phyloP scores from a whole-genome alignment of 176 grass and related monocot genomes.

The Calamus simplicifolius region DNA sequence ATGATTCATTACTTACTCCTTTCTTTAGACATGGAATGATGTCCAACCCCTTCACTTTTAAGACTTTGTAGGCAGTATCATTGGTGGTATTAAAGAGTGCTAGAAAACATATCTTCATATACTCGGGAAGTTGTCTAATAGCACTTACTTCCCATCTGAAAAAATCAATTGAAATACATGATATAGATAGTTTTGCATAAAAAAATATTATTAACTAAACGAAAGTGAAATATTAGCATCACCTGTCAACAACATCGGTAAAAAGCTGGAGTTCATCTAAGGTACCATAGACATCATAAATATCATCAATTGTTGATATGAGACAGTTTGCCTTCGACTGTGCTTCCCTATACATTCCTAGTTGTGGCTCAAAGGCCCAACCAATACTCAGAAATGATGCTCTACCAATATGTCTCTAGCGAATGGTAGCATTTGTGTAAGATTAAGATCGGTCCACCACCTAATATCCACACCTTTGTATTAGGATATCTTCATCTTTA shows the following conservation, averaged over 20 bases:
- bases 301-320: slow-evolving; percentile 20
- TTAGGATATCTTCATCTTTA: no score
- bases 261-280: slow-evolving; percentile 20
- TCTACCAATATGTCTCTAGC: background rate
- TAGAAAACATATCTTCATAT: slow-evolving; percentile 31
- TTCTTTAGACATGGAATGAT: slow-evolving; percentile 29
- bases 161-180: background rate
- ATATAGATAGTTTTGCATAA: no score
- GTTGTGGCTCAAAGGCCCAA: background rate
- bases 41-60: slow-evolving; percentile 16
- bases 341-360: no score
- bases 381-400: no score
- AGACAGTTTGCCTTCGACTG: background rate
- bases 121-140: slow-evolving; percentile 27
- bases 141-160: slow-evolving; percentile 3
- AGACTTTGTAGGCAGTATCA: slow-evolving; percentile 12
- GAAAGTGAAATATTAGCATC: no score
- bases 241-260: slow-evolving; percentile 12
- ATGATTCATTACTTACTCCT: slow-evolving; percentile 7
- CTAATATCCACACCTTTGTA: no score
- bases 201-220: no score
- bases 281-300: slow-evolving; percentile 26
- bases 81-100: slow-evolving; percentile 18
- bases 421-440: no score
- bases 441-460: no score